Base-by-base conservation (phyloP, 495 filamentous ascomycete genomes). In the Extremus antarcticus region DNA sequence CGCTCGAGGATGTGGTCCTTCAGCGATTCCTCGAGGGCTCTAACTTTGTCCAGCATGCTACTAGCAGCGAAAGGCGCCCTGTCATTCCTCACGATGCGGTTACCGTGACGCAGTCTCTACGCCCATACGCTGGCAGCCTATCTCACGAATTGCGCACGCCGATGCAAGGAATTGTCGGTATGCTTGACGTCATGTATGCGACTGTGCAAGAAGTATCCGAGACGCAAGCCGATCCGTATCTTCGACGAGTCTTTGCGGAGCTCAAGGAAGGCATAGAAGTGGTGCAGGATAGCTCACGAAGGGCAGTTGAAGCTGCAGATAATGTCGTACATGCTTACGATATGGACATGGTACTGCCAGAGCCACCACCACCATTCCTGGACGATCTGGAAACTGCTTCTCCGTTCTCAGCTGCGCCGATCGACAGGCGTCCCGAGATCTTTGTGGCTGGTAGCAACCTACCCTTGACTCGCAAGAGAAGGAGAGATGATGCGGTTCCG, bases 261-360 rank as follows among this genome's bases (percentile, higher is more conserved):
- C 71, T 90, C 40, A 85, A 80, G 63, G 78, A 81, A 54, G 85
- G 83, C 57, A 88, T 90, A 57, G 86, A 90, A 65, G 76, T 84
- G 63, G 81, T 87, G 39, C 86, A 90, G 77, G 86, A 89, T 62
- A 88, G 85, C 65, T 87, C 86, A 47, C 76, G 83, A 65, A 73
- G 86, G 43, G 86, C 86, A 2, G 81, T 90, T 16, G 87, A 90
- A 68, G 86, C 86, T 23, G 85, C 86, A 1, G 86, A 90, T 60
- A 90, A 90, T 61, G 85, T 90, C 38, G 86, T 90, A 24, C 83
- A 90, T 71, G 86, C 86, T n/a, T 90, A 89, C 58, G 86, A 89
- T 66, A 76, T 90, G 61, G 85, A 90, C 66, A 87, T 90, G 85
- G 80, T 86, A 58, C 75, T 90, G 23, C 86, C 86, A 19, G 79